Evolutionary conservation across 441 rosid species (phyloP).

Genomic region (Euphorbia celastroides): DNA sequence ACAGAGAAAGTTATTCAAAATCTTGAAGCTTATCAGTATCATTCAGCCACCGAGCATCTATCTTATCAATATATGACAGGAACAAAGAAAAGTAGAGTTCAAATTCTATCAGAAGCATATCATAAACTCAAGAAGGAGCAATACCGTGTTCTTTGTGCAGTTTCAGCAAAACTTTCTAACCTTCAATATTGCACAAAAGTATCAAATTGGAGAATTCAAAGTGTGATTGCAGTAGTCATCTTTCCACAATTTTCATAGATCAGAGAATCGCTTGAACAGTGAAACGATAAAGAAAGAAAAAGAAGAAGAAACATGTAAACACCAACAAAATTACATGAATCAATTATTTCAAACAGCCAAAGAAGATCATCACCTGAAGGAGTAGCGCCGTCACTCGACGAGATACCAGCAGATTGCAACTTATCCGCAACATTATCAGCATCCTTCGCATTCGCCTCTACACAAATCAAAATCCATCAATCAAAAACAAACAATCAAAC

Average conservation of each 20-base stretch:
- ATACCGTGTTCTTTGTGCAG: not conserved
- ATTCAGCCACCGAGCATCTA: not conserved
- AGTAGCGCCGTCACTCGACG: constrained; percentile 30
- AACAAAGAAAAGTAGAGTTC: no score
- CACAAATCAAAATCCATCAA: not conserved
- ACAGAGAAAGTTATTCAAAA: not conserved
- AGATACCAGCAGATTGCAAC: constrained; percentile 43
- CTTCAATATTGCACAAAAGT: no score
- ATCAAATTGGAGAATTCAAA: no score
- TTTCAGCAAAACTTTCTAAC: not conserved
- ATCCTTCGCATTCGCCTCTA: constrained; percentile 40
- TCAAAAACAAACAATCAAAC: not conserved
- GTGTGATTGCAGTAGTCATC: not conserved
- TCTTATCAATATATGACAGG: not conserved
- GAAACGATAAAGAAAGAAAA: not conserved
- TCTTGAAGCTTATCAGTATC: not conserved
- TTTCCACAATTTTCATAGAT: not conserved
- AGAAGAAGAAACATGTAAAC: not conserved
- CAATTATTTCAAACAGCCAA: not conserved
- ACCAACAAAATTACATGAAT: not conserved
- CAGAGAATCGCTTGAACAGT: not conserved
- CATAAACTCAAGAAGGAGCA: not conserved
- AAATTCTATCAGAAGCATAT: not conserved
- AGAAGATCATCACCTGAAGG: constrained; percentile 19
- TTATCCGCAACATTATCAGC: constrained; percentile 41